Evolutionary conservation across 1,284 basidiomycete species (phyloP), one percentile per base, ranked within the genome.

Genomic region (Erythrobasidium hasegawianum): DNA sequence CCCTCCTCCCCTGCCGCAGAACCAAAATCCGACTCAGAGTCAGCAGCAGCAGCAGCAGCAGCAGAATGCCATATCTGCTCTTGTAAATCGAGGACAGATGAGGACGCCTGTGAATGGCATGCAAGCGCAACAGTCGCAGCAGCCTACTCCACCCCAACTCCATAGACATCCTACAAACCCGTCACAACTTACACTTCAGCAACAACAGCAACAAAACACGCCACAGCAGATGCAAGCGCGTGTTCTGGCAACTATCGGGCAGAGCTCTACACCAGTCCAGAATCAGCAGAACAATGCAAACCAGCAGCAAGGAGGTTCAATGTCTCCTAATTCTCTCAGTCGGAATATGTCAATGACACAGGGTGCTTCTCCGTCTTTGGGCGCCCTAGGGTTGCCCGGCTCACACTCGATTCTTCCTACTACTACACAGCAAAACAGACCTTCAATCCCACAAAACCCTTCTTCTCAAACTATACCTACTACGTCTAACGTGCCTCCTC

Each of bases 181-280:
- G 5, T 33, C 33, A 4, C 33, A 33, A 33, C 33, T 33, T 11
- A 33, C 33, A 5, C 33, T 43, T 38, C 59, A 59, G 54, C 38
- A 62, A 16, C 57, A 64, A 24, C 66, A 68, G 67, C 59, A 66
- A 22, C 61, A 65, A 40, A 38, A 41, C 41, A 60, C 45, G 39
- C 58, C 40, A 20, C 57, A 38, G 54, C 43, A 47, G 43, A 24
- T 24, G 22, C 22, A n/a, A 24, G 43, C 43, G 22, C n/a, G n/a
- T 8, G 43, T n/a, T 8, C 43, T 24, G 5, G 43, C 43, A 7
- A 24, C n/a, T 8, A 47, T 47, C 43, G 43, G 43, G 7, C 43
- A 18, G n/a, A n/a, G 22, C 8, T n/a, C n/a, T 18, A 47, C 43
- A 7, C 43, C 43, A 24, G 33, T 33, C 33, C 33, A 33, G 33